phyloP scores from a whole-genome alignment of 2,329 filamentous ascomycete genomes.

The Aureobasidium musti region DNA sequence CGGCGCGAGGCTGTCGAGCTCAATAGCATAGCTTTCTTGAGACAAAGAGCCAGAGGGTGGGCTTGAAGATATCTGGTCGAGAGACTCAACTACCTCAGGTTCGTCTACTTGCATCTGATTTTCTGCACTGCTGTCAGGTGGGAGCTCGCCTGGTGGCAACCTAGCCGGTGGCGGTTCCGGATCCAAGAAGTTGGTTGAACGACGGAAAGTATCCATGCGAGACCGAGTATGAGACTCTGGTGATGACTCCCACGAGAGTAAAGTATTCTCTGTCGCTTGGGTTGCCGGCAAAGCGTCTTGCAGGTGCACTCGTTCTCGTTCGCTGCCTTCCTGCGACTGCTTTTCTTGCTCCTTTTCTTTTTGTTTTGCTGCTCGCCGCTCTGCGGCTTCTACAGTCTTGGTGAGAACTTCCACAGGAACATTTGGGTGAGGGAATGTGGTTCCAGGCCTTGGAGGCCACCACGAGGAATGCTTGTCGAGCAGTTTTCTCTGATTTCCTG shows the following conservation, averaged over 20 bases:
- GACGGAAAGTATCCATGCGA: constrained; percentile 10
- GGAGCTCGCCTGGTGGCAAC: not conserved
- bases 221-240: not conserved
- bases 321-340: not conserved
- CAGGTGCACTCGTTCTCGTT: not conserved
- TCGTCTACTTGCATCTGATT: not conserved
- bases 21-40: not conserved
- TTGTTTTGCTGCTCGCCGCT: not conserved
- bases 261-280: not conserved
- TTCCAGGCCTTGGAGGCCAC: constrained; percentile 43
- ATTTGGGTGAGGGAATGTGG: constrained; percentile 43
- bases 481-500: constrained; percentile 53
- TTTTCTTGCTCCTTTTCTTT: not conserved
- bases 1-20: not conserved
- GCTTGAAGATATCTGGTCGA: not conserved
- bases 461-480: constrained; percentile 50
- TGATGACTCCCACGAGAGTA: not conserved
- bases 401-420: constrained; percentile 43
- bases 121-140: constrained; percentile 25
- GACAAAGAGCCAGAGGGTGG: not conserved
- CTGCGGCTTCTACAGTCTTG: constrained; percentile 29
- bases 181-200: constrained; percentile 7
- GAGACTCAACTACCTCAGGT: not conserved
- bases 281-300: not conserved
- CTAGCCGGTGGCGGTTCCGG: not conserved